Evolutionary conservation across 768 basidiomycete genomes (phyloP).

Genomic region (Amanita muscaria): DNA sequence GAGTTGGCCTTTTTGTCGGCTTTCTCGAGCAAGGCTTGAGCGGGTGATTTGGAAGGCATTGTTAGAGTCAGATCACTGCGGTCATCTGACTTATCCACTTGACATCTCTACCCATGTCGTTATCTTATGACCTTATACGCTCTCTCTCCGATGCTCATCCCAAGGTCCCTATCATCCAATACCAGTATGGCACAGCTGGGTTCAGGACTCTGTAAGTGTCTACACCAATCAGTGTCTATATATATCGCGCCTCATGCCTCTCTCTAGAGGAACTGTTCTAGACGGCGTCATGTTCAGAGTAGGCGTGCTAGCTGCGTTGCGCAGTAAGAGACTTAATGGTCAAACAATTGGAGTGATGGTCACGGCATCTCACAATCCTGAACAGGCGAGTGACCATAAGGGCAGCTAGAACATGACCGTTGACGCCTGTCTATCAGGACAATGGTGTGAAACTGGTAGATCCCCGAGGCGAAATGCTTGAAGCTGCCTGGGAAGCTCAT

Average conservation of each 20-base stretch:
- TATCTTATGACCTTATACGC: slow-evolving; percentile 37
- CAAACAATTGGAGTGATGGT: slow-evolving; percentile 96
- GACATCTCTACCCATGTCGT: slow-evolving; percentile 10
- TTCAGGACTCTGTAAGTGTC: slow-evolving; percentile 79
- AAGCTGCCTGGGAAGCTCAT: slow-evolving; percentile 83
- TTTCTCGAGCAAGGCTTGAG: slow-evolving; percentile 68
- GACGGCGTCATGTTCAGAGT: slow-evolving; percentile 94
- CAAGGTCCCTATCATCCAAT: slow-evolving; percentile 61
- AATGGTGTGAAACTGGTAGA: slow-evolving; percentile 99
- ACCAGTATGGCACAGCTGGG: slow-evolving; percentile 90
- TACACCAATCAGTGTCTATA: slow-evolving; percentile 8
- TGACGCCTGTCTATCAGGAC: slow-evolving; percentile 46
- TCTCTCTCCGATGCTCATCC: slow-evolving; percentile 52
- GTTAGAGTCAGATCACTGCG: slow-evolving; percentile 10
- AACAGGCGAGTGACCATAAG: slow-evolving; percentile 47
- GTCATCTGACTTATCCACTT: slow-evolving; percentile 18
- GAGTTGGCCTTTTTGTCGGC: slow-evolving; percentile 90
- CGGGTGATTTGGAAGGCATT: slow-evolving; percentile 74
- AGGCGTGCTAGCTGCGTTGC: slow-evolving; percentile 79
- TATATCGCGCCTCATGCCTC: slow-evolving; percentile 9
- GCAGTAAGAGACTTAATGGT: slow-evolving; percentile 89
- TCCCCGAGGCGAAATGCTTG: slow-evolving; percentile 95
- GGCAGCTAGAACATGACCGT: slow-evolving; percentile 6
- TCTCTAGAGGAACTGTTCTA: slow-evolving; percentile 51
- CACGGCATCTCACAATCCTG: slow-evolving; percentile 99